These are phyloP conservation scores for Brassica juncea DNA, from an alignment of 345 rosid genomes.

Conservation along the genomic window DNA sequence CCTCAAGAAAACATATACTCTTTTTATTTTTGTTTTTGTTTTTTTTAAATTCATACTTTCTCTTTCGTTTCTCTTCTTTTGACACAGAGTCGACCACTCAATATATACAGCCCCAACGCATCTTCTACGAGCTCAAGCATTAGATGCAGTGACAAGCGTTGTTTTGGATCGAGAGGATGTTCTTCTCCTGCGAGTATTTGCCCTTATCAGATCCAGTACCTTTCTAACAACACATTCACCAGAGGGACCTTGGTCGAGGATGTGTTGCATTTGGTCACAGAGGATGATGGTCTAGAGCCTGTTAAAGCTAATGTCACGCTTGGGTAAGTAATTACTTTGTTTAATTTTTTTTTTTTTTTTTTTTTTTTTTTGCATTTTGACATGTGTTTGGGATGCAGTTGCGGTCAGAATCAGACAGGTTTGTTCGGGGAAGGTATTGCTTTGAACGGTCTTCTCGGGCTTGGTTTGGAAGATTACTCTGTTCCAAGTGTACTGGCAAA, in stretches of 20 bases:
- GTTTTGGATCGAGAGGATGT: constrained; percentile 46
- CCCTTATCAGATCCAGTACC: constrained; percentile 47
- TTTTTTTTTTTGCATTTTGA: no score
- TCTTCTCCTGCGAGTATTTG: constrained; percentile 52
- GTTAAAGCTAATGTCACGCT: constrained; percentile 54
- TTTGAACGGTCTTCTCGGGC: constrained; percentile 89
- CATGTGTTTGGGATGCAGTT: constrained; percentile 48
- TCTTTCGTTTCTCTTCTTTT: neutral
- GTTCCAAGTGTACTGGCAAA: constrained; percentile 84
- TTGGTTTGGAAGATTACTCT: constrained; percentile 66
- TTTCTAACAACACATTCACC: constrained; percentile 53
- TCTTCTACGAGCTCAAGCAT: constrained; percentile 67
- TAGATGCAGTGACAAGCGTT: constrained; percentile 56
- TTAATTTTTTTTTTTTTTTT: no score
- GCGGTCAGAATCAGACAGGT: constrained; percentile 83
- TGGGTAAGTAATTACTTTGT: constrained; percentile 47
- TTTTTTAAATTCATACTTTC: neutral
- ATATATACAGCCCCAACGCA: constrained; percentile 62
- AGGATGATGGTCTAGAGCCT: constrained; percentile 38
- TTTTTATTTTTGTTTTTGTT: neutral
- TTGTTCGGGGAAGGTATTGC: constrained; percentile 50
- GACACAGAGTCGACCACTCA: constrained; percentile 49
- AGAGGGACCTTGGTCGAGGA: constrained; percentile 64
- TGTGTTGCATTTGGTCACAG: constrained; percentile 55
- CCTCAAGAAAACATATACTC: neutral